These are phyloP conservation scores for Rhazya stricta DNA, from an alignment of 257 asterid genomes.

Conservation along the genomic window DNA sequence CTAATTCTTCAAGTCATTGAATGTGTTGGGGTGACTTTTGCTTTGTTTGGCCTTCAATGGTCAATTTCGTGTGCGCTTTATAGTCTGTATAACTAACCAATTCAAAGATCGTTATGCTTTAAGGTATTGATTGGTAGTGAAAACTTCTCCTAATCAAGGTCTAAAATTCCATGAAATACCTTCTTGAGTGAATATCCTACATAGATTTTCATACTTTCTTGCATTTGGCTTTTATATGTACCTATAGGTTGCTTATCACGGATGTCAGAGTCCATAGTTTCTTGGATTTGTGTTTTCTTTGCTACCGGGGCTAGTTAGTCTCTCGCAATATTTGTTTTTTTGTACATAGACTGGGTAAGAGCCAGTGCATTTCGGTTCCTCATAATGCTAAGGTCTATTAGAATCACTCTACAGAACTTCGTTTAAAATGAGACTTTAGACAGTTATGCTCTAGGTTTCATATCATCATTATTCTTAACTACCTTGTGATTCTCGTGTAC, in stretches of 20 bases:
- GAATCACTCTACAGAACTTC: neutral
- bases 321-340: too few species aligned
- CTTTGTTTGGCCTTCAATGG: neutral
- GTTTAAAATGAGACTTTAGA: neutral
- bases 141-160: neutral
- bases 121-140: neutral
- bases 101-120: neutral
- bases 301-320: too few species aligned
- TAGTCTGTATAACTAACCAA: neutral
- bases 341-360: too few species aligned
- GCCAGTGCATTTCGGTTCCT: too few species aligned
- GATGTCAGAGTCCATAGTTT: neutral
- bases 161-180: neutral
- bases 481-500: neutral
- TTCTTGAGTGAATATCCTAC: neutral
- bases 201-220: neutral
- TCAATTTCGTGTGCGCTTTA: neutral
- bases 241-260: neutral
- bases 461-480: neutral
- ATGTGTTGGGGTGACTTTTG: neutral
- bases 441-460: neutral
- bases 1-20: neutral
- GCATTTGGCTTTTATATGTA: neutral
- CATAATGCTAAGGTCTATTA: neutral
- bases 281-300: neutral